Conservation (phyloP, 164 flowering plant species). For the Piper longum region DNA sequence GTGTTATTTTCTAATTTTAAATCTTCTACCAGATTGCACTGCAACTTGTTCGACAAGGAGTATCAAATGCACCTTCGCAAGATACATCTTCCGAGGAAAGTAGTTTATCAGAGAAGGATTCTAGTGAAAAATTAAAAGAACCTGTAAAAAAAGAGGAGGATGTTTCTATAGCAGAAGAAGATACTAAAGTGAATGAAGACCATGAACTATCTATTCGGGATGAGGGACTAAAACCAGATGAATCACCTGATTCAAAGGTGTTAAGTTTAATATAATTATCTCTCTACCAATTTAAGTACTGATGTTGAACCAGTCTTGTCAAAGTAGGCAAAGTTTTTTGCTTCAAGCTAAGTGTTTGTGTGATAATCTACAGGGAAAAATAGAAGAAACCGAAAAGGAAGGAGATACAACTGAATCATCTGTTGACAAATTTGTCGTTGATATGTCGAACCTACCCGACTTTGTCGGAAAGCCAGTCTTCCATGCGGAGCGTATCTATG, state of each 20-base stretch:
- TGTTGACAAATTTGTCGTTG: conserved; percentile 48
- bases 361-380: conserved; percentile 23
- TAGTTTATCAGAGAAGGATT: conserved; percentile 12
- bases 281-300: background rate
- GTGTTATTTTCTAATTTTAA: background rate
- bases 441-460: conserved; percentile 51
- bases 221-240: conserved; percentile 7
- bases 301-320: too few relatives aligned
- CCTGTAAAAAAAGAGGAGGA: conserved; percentile 7
- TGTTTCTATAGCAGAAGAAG: conserved; percentile 16
- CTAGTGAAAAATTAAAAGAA: conserved; percentile 13
- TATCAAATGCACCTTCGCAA: conserved; percentile 19
- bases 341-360: background rate
- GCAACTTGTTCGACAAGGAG: conserved; percentile 64
- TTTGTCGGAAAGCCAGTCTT: conserved; percentile 96
- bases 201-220: conserved; percentile 5
- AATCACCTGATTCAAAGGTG: conserved; percentile 29
- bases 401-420: conserved; percentile 19
- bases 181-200: conserved; percentile 7
- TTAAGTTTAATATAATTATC: background rate
- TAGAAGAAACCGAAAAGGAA: conserved; percentile 5
- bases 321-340: too few relatives aligned
- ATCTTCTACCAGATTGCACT: conserved; percentile 57
- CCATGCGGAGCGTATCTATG: conserved; percentile 85
- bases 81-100: conserved; percentile 13